Evolutionary conservation across 2,329 filamentous ascomycete species (phyloP).

Genomic region (Ascochyta fabae): DNA sequence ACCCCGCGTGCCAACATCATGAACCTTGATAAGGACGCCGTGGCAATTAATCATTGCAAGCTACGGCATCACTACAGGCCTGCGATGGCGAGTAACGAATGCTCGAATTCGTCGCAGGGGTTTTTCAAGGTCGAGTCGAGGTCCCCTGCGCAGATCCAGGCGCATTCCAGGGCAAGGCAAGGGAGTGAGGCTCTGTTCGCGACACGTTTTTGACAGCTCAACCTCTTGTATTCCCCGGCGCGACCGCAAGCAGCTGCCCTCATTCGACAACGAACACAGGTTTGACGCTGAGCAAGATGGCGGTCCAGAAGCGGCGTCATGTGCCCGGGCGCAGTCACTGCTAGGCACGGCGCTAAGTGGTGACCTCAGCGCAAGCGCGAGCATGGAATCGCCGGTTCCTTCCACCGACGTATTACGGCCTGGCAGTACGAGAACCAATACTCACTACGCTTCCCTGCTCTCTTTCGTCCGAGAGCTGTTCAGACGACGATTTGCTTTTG

Average conservation of each 20-base stretch:
- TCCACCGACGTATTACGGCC: conserved; percentile 11
- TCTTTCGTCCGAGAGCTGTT: conserved; percentile 4
- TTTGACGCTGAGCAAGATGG: not conserved
- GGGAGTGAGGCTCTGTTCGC: conserved; percentile 12
- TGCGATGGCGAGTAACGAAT: not conserved
- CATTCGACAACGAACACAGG: not conserved
- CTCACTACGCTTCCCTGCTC: conserved; percentile 6
- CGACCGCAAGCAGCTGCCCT: conserved; percentile 9
- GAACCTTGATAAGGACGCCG: not conserved
- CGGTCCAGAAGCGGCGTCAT: conserved; percentile 11
- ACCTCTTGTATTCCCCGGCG: conserved; percentile 1
- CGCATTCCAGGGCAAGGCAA: conserved; percentile 7
- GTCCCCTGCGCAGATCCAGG: conserved; percentile 16
- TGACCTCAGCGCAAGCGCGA: conserved; percentile 10
- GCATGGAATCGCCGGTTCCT: conserved; percentile 12
- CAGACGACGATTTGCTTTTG: conserved; percentile 2
- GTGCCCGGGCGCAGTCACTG: conserved; percentile 6
- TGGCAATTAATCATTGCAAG: not conserved
- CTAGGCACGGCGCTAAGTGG: conserved; percentile 1
- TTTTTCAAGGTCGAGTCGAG: conserved; percentile 5
- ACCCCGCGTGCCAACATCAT: conserved; percentile 5
- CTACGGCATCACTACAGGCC: not conserved
- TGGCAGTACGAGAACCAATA: conserved; percentile 16
- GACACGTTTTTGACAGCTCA: conserved; percentile 16
- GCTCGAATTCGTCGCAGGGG: not conserved